phyloP scores from a whole-genome alignment of 257 asterid genomes.

The Scutellaria baicalensis region DNA sequence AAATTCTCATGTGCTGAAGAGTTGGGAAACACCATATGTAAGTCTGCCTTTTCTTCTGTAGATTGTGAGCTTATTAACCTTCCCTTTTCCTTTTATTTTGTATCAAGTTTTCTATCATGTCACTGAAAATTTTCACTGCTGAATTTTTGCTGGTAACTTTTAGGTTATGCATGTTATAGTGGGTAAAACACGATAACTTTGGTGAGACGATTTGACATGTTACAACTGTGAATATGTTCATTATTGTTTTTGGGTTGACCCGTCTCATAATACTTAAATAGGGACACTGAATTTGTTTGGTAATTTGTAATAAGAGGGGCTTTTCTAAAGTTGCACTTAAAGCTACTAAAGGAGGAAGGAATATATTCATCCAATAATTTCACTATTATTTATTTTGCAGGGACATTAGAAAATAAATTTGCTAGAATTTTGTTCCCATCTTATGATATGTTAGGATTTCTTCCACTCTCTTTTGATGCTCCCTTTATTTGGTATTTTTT shows the following conservation, averaged over 20 bases:
- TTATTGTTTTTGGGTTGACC: too few species aligned
- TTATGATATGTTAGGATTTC: not conserved
- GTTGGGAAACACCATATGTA: not conserved
- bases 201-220: too few species aligned
- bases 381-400: not conserved
- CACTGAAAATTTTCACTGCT: not conserved
- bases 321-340: not conserved
- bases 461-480: not conserved
- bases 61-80: not conserved
- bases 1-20: not conserved
- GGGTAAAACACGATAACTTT: not conserved
- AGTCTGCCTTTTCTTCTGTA: not conserved
- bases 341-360: conserved; percentile 8
- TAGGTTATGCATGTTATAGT: not conserved
- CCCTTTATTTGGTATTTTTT: not conserved
- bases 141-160: not conserved
- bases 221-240: too few species aligned
- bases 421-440: not conserved
- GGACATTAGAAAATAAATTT: not conserved
- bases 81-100: not conserved
- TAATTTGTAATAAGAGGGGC: not conserved
- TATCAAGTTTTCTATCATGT: not conserved
- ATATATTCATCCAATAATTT: not conserved
- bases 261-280: too few species aligned
- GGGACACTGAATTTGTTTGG: not conserved